These are phyloP conservation scores for Aspergillus panamensis DNA, from an alignment of 495 filamentous ascomycete species.

Conservation along the genomic window DNA sequence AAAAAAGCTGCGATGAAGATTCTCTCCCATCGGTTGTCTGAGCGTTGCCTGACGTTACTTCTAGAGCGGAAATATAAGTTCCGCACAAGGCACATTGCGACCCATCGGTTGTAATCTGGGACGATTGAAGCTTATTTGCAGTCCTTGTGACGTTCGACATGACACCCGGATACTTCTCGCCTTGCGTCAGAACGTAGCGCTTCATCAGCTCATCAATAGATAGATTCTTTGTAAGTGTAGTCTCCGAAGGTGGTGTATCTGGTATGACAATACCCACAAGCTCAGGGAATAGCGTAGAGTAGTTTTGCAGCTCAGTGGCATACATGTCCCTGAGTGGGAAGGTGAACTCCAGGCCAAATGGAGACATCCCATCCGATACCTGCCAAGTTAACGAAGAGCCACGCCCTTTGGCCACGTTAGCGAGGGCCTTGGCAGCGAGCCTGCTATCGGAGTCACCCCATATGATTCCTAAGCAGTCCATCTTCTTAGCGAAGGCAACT, in stretches of 20 bases:
- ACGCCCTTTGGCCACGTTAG: slow-evolving; percentile 86
- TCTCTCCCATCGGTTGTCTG: neutral
- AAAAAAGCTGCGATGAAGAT: slow-evolving; percentile 33
- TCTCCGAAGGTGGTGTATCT: slow-evolving; percentile 43
- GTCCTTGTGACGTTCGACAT: slow-evolving; percentile 93
- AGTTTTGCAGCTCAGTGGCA: slow-evolving; percentile 69
- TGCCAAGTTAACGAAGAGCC: slow-evolving; percentile 79
- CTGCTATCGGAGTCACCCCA: slow-evolving; percentile 85
- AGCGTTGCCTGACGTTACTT: neutral
- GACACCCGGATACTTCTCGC: slow-evolving; percentile 82
- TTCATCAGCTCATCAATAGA: slow-evolving; percentile 89
- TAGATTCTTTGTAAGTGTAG: slow-evolving; percentile 53
- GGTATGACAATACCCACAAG: slow-evolving; percentile 49
- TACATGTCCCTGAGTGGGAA: slow-evolving; percentile 81
- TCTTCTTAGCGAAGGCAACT: slow-evolving; percentile 54
- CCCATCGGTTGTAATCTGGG: slow-evolving; percentile 16
- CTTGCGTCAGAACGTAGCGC: slow-evolving; percentile 83
- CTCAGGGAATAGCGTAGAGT: slow-evolving; percentile 51
- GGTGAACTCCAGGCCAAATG: slow-evolving; percentile 55
- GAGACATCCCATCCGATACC: slow-evolving; percentile 67
- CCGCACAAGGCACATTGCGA: slow-evolving; percentile 41
- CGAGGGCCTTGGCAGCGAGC: slow-evolving; percentile 79
- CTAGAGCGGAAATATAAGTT: slow-evolving; percentile 35
- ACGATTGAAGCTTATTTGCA: slow-evolving; percentile 63
- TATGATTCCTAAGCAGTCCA: slow-evolving; percentile 64